phyloP scores from a whole-genome alignment of 345 rosid genomes.

The Populus pruinosa region DNA sequence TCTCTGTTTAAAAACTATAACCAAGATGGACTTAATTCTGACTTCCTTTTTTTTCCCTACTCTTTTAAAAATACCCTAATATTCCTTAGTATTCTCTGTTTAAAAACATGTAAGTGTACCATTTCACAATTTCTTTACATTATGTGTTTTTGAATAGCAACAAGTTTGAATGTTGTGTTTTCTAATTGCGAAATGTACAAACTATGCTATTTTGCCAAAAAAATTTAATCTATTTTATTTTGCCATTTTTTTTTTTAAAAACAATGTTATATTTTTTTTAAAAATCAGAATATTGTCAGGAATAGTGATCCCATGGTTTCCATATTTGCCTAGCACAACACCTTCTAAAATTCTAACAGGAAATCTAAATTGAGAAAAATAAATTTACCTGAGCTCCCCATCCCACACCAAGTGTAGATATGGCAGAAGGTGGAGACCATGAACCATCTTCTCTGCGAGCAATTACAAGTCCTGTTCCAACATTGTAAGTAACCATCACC shows the following conservation, averaged over 20 bases:
- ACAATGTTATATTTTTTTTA: too few species aligned
- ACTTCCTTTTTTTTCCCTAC: too few species aligned
- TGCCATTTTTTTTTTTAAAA: too few species aligned
- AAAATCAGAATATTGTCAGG: not conserved
- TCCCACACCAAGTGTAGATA: constrained; percentile 86
- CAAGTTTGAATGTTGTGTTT: too few species aligned
- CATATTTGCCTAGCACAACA: not conserved
- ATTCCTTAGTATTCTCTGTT: not conserved
- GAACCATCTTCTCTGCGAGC: constrained; percentile 89
- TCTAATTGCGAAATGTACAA: too few species aligned
- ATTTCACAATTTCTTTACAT: too few species aligned
- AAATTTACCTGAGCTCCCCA: constrained; percentile 93
- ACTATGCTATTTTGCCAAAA: too few species aligned
- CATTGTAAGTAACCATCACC: constrained; percentile 76
- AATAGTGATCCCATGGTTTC: not conserved
- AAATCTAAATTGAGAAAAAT: not conserved
- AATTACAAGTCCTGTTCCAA: constrained; percentile 89
- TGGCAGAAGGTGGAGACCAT: constrained; percentile 97
- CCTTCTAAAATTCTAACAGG: not conserved
- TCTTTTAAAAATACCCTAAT: too few species aligned
- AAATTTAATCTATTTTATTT: too few species aligned
- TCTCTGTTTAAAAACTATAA: not conserved
- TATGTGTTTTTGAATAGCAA: too few species aligned
- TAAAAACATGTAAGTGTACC: not conserved
- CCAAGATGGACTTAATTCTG: not conserved